Conservation (phyloP, 176 grass and related monocot species). For the Thalia dealbata region DNA sequence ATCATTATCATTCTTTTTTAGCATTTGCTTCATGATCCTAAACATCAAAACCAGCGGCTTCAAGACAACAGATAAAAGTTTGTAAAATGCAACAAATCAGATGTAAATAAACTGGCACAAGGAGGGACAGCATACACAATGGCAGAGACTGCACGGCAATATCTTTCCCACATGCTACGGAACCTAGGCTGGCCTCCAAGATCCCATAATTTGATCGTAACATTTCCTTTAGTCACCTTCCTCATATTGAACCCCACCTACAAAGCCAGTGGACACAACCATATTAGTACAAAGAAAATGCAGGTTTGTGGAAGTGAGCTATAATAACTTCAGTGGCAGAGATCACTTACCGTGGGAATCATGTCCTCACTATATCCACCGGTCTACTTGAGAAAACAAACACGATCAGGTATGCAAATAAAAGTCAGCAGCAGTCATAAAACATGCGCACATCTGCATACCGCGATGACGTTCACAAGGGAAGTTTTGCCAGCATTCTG, state of each 20-base stretch:
- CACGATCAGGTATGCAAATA: background rate
- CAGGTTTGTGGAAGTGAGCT: no score
- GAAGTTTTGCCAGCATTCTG: conserved; percentile 40
- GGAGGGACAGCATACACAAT: conserved; percentile 46
- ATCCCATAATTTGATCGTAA: conserved; percentile 97
- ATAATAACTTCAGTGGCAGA: no score
- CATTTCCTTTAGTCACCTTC: conserved; percentile 91
- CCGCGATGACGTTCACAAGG: conserved; percentile 28
- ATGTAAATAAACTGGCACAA: no score
- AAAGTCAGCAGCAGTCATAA: background rate
- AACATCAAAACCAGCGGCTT: no score
- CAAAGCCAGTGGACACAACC: no score
- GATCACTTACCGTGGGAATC: no score
- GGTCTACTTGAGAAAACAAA: conserved; percentile 18
- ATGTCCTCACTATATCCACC: conserved; percentile 7
- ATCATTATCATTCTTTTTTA: no score
- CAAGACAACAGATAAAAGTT: no score
- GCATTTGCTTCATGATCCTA: no score
- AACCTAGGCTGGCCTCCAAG: conserved; percentile 91
- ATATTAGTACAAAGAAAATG: no score
- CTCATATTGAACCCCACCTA: conserved; percentile 90
- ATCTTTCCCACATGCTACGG: conserved; percentile 84
- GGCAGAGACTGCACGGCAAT: conserved; percentile 34
- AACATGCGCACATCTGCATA: conserved; percentile 4
- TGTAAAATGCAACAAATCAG: no score